Percentiles rank a stretch among this genome's conserved stretches.
Conservation (phyloP, 129 eudicot genomes). For the Tagetes erecta region DNA sequence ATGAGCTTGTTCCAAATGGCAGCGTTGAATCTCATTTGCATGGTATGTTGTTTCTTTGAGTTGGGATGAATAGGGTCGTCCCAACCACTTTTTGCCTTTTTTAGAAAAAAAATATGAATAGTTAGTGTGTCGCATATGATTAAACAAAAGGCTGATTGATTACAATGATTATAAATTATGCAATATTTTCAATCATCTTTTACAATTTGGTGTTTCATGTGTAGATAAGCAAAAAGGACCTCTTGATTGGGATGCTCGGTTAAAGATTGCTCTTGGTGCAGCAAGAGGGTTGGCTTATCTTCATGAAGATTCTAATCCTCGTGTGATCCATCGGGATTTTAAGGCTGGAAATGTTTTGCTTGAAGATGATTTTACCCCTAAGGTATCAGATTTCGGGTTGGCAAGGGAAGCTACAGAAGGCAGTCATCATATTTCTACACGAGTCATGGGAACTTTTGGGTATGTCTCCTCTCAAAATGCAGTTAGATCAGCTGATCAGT, state of each 20-base stretch:
- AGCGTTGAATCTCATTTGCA: constrained; percentile 97
- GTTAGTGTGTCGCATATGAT: too few species aligned
- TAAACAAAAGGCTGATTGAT: too few species aligned
- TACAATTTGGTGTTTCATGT: constrained; percentile 47
- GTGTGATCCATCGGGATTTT: constrained; percentile 95
- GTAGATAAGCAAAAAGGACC: constrained; percentile 58
- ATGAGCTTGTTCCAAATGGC: constrained; percentile 90
- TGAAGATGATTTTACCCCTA: constrained; percentile 93
- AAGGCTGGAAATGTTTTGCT: constrained; percentile 90
- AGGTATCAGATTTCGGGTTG: constrained; percentile 96
- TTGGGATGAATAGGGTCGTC: neutral
- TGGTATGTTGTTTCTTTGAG: constrained; percentile 42
- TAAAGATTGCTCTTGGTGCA: constrained; percentile 94
- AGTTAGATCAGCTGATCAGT: too few species aligned
- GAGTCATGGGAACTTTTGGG: constrained; percentile 99
- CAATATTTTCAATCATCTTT: neutral
- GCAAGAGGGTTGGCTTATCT: constrained; percentile 98
- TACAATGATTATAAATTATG: neutral
- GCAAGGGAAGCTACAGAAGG: constrained; percentile 97
- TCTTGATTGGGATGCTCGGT: constrained; percentile 92
- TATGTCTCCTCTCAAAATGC: constrained; percentile 35
- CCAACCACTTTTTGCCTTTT: neutral
- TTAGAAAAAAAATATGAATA: too few species aligned
- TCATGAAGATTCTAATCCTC: constrained; percentile 99
- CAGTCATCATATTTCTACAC: constrained; percentile 83